Base-by-base conservation (phyloP, 768 basidiomycete genomes). In the Clitopilus hobsonii region DNA sequence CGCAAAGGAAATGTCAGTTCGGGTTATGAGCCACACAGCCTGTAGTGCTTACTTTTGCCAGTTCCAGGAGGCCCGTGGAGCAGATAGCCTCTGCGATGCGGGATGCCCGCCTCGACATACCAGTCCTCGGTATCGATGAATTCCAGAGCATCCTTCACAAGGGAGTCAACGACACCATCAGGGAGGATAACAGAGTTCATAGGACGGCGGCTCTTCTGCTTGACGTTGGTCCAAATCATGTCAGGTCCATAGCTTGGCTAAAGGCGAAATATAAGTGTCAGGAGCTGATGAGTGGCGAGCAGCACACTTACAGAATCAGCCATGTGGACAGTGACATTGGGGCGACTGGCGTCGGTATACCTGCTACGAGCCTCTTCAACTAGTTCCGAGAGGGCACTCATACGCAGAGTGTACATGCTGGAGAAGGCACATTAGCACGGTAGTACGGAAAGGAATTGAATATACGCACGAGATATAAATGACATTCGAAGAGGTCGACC, bases 31-130 rank as follows among this genome's bases (percentile, higher is more conserved):
- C n/a, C n/a, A n/a, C 25, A 25, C 38, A 53, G n/a, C n/a, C n/a
- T n/a, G n/a, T n/a, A n/a, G n/a, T 16, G 65, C 73, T 55, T 41
- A 82, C 80, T 83, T 67, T 84, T 85, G 6, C 83, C 83, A 5
- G 80, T 83, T 16, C 83, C 83, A n/a, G 83, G 82, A 18, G 80
- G 81, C 0, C 84, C 84, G 63, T 81, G 70, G 5, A 85, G 67
- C 16, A 84, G 67, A 56, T 82, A 84, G 0, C 84, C 84, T 24
- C 83, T 69, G 6, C 79, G 71, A 58, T 84, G 76, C 1, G 83
- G 83, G 48, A 84, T 84, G 0, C 84, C 83, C 0, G 79, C 77
- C 36, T 76, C 72, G 29, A 68, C 56, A 58, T 84, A 85, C 84
- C 84, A 85, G n/a, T 76, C 69, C 55, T 83, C 81, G 6, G 74